phyloP scores from a whole-genome alignment of 108 stramenopile genomes.

The Cyclotella choctawhatcheeana region DNA sequence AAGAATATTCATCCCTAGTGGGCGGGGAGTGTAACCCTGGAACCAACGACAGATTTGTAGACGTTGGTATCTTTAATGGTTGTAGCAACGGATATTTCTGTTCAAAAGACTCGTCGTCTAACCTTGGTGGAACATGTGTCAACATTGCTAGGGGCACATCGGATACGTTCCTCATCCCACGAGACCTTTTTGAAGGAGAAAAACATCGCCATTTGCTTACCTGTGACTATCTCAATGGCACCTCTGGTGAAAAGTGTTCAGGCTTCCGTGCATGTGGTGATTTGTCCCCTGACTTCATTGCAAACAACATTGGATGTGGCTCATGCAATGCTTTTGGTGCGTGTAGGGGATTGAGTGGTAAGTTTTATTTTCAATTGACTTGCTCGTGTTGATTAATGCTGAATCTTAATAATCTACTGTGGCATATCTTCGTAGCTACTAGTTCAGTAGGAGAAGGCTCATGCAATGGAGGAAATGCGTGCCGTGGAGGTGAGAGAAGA shows the following conservation, averaged over 20 bases:
- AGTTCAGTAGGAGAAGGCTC: too few relatives aligned
- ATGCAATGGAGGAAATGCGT: too few relatives aligned
- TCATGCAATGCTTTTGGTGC: not conserved
- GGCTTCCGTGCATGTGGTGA: not conserved
- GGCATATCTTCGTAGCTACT: too few relatives aligned
- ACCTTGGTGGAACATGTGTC: not conserved
- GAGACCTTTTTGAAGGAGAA: not conserved
- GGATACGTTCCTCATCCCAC: not conserved
- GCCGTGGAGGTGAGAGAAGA: too few relatives aligned
- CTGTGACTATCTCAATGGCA: not conserved
- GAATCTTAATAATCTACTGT: too few relatives aligned
- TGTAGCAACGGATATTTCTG: not conserved
- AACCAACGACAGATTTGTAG: not conserved
- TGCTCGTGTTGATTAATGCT: too few relatives aligned
- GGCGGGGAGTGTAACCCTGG: not conserved
- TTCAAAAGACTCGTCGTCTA: not conserved
- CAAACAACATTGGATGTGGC: not conserved
- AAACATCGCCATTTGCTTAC: not conserved
- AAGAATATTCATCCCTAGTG: too few relatives aligned
- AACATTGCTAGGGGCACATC: not conserved
- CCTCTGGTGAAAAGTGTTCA: not conserved
- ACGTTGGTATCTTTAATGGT: not conserved
- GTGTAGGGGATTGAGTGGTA: not conserved
- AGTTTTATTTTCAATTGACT: too few relatives aligned
- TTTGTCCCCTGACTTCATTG: not conserved